These are phyloP conservation scores for Adansonia digitata DNA, from an alignment of 345 rosid genomes.

Conservation along the genomic window DNA sequence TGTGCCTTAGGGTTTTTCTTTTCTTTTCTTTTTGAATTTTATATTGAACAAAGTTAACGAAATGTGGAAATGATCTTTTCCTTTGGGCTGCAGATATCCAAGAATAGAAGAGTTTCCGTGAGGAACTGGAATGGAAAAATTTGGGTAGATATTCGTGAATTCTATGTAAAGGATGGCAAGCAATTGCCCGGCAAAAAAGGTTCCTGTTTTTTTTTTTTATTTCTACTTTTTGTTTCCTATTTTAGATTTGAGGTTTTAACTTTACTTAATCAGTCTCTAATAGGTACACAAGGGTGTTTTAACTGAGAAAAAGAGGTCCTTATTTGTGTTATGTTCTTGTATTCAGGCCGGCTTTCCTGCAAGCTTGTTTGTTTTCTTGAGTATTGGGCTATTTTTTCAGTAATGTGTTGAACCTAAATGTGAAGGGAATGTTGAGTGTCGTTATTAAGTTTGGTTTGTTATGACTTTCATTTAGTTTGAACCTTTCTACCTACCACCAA, in stretches of 20 bases:
- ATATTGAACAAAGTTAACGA: neutral
- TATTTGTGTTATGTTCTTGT: neutral
- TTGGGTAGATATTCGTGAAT: constrained; percentile 91
- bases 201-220: neutral
- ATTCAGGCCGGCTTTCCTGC: neutral
- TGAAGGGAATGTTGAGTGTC: neutral
- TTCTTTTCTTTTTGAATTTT: constrained; percentile 7
- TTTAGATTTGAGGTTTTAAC: neutral
- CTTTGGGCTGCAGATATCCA: constrained; percentile 50
- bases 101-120: constrained; percentile 77
- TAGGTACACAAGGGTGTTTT: neutral
- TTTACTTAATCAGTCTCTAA: neutral
- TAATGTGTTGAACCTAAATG: neutral
- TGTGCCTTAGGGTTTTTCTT: neutral
- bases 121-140: constrained; percentile 77
- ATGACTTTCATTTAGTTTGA: neutral
- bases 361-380: neutral
- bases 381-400: neutral
- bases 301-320: neutral
- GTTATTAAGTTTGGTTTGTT: neutral
- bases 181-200: constrained; percentile 88
- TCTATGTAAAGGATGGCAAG: constrained; percentile 80
- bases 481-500: neutral
- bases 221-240: neutral
- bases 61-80: neutral